Conservation (phyloP, 768 basidiomycete genomes). For the Candolleomyces aberdarensis region DNA sequence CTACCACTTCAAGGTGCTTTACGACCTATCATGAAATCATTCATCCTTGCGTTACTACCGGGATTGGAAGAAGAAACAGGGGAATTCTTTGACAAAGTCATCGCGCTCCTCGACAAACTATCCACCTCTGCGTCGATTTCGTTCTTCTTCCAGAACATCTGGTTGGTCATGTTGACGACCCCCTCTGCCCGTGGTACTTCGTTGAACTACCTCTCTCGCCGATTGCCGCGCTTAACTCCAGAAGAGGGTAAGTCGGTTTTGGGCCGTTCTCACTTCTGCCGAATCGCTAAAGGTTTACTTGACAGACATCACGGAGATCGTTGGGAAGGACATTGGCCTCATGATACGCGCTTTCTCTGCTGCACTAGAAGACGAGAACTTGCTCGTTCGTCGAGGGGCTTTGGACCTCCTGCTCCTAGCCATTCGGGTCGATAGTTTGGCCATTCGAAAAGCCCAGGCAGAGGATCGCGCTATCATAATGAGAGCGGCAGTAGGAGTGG, state of each 20-base stretch:
- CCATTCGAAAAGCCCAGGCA: constrained; percentile 62
- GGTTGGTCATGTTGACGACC: constrained; percentile 90
- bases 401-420: constrained; percentile 83
- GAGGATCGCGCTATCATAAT: constrained; percentile 83
- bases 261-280: neutral
- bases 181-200: constrained; percentile 83
- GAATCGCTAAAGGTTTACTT: neutral
- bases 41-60: constrained; percentile 89
- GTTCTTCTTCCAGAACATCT: constrained; percentile 95
- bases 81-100: constrained; percentile 93
- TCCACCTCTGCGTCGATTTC: constrained; percentile 81
- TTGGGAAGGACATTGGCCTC: constrained; percentile 85
- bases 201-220: constrained; percentile 80
- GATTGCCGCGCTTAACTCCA: constrained; percentile 66
- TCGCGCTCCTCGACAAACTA: constrained; percentile 74
- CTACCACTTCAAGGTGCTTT: constrained; percentile 78
- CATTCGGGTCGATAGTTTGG: constrained; percentile 68
- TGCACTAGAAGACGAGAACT: constrained; percentile 89
- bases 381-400: constrained; percentile 82
- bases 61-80: constrained; percentile 97
- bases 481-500: constrained; percentile 83
- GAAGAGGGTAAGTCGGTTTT: constrained; percentile 57
- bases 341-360: constrained; percentile 93
- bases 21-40: constrained; percentile 90
- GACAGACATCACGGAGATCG: constrained; percentile 62